These are phyloP conservation scores for Globisporangium spiculum DNA, from an alignment of 352 stramenopile genomes.

Conservation along the genomic window DNA sequence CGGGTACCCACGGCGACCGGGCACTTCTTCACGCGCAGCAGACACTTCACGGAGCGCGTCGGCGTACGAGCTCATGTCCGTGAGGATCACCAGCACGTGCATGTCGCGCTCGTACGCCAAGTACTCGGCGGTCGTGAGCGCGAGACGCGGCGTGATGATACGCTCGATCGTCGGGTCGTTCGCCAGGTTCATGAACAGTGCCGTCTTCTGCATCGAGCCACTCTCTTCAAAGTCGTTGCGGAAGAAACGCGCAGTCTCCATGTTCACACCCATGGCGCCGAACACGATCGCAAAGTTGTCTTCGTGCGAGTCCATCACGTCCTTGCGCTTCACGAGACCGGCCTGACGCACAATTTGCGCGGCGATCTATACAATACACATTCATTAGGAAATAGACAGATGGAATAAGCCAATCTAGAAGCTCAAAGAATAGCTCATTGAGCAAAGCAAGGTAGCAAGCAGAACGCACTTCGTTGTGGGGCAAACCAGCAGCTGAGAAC, in stretches of 20 bases:
- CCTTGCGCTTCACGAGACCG: slow-evolving; percentile 98
- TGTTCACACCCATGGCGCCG: slow-evolving; percentile 99
- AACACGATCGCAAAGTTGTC: slow-evolving; percentile 99
- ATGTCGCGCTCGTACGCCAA: slow-evolving; percentile 99
- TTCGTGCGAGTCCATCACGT: slow-evolving; percentile 97
- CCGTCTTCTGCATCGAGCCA: slow-evolving; percentile 98
- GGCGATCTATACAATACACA: slow-evolving; percentile 76
- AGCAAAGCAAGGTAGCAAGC: no score
- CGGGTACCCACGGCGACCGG: slow-evolving; percentile 97
- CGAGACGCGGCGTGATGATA: slow-evolving; percentile 99
- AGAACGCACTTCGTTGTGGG: slow-evolving; percentile 93
- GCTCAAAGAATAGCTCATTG: no score
- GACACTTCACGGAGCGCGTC: slow-evolving; percentile 97
- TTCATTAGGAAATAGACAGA: no score
- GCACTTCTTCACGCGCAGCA: slow-evolving; percentile 94
- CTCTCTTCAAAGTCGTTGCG: slow-evolving; percentile 97
- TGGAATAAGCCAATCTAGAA: no score
- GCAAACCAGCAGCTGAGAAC: slow-evolving; percentile 98
- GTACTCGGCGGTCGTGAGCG: slow-evolving; percentile 98
- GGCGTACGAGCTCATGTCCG: slow-evolving; percentile 99
- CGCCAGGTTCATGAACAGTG: slow-evolving; percentile 98
- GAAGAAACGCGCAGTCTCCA: slow-evolving; percentile 98
- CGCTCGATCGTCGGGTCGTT: slow-evolving; percentile 99
- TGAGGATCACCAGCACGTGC: slow-evolving; percentile 99
- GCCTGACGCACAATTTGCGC: slow-evolving; percentile 99